Base-by-base conservation (phyloP, 129 eudicot species). In the Helichrysum umbraculigerum region DNA sequence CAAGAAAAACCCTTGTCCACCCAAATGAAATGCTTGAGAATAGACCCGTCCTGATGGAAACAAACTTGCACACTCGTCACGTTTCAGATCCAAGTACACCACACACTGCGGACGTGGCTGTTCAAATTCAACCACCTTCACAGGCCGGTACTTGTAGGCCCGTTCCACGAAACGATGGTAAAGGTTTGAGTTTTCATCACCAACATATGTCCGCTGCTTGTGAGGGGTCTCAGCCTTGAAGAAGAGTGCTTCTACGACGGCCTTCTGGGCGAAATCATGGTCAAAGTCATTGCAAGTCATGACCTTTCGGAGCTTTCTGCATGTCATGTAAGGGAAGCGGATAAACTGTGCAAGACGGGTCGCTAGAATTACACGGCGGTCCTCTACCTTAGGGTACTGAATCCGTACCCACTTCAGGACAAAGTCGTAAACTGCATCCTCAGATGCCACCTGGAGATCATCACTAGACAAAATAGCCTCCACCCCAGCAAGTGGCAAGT, bases 1-100 rank as follows among this genome's bases (percentile, higher is more conserved):
- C 68, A 93, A 72, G 84, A 88, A 88, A 78, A 93, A 93, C 15
- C 96, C 96, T 70, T 91, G 93, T 34, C 93, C 97, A 0, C 97
- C 96, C 15, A 90, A 78, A 79, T 88, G 92, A 63, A 93, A 93
- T 0, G 93, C 96, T 76, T 88, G 91, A 1, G 97, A 90, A 64
- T 88, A 87, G 22, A 90, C 84, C 30, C 87, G 71, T 5, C 93
- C 93, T 0, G 87, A 50, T 12, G 97, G 96, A 74, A 75, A 84
- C 69, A 93, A 83, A 57, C 70, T 70, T 6, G 67, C 77, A 33
- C 97, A 90, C 65, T 93, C 97, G 11, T 88, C 96, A 19, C 75
- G 90, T 35, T 81, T 93, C 39, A 93, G 81, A 72, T 87, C 96
- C 22, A 93, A 68, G 82, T 88, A 90, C 52, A 90, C 97, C 33